These are phyloP conservation scores for Neurospora sp. DNA, from an alignment of 495 filamentous ascomycete species.

Conservation along the genomic window DNA sequence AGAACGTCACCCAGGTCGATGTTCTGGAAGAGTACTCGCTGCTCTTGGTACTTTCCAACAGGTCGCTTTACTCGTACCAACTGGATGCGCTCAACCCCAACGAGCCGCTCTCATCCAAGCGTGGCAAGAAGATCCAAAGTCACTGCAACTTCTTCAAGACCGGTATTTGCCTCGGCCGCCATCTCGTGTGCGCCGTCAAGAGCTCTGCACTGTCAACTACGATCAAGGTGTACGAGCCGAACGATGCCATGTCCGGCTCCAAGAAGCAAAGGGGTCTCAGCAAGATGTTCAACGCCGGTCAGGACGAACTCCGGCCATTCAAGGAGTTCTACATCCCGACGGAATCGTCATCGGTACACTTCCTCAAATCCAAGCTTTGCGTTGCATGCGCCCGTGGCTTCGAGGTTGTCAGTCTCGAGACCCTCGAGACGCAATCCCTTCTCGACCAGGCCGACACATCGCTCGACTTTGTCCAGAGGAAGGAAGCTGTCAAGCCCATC, in stretches of 20 bases:
- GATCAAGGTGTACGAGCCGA: constrained; percentile 96
- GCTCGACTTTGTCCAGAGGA: constrained; percentile 87
- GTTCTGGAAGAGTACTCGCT: constrained; percentile 90
- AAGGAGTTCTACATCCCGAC: constrained; percentile 99
- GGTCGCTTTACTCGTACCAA: constrained; percentile 78
- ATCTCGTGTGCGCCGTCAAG: constrained; percentile 92
- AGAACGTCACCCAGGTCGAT: constrained; percentile 87
- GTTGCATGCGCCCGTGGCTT: constrained; percentile 93
- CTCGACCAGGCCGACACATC: constrained; percentile 98
- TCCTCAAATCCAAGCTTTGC: constrained; percentile 91
- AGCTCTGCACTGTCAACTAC: constrained; percentile 80
- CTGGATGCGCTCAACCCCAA: constrained; percentile 71
- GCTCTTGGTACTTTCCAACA: constrained; percentile 85
- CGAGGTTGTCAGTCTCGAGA: constrained; percentile 94
- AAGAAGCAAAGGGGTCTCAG: constrained; percentile 87
- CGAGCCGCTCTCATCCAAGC: constrained; percentile 67
- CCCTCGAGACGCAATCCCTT: constrained; percentile 90
- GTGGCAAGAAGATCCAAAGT: constrained; percentile 93
- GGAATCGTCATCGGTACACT: constrained; percentile 93
- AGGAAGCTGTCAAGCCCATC: constrained; percentile 91
- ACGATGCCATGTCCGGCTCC: constrained; percentile 76
- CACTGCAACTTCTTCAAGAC: constrained; percentile 98
- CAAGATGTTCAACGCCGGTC: constrained; percentile 88
- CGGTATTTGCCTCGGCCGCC: constrained; percentile 86
- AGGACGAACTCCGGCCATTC: constrained; percentile 90